Base-by-base conservation (phyloP, 148 eudicot genomes). In the Silene uniflora region DNA sequence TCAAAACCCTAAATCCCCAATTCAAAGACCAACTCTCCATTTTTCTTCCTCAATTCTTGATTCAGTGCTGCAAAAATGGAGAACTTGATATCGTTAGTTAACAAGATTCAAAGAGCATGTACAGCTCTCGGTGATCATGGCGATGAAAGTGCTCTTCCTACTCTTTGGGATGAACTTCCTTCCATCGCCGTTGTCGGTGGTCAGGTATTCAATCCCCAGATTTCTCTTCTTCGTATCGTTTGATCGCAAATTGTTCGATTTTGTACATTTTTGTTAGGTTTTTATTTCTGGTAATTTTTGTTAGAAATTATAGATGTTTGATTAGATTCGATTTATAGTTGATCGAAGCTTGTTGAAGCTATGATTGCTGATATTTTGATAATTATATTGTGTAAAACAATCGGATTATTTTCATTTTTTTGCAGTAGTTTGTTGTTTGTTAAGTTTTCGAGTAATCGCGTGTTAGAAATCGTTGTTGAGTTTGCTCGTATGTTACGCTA, bases 101-200 rank as follows among this genome's bases (percentile, higher is more conserved):
- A 95, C 75, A 89, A 87, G 84, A 80, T 95, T 60, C 99, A 95
- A 75, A 83, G 95, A 87, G 99, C 99, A 1, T 95, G 99, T 80
- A 95, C 97, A 9, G 96, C 99, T 8, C 85, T 95, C 4, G 99
- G 99, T 71, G 97, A 92, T 85, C 87, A 92, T 44, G 99, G 99
- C 52, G 99, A 96, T 44, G 99, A 88, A 44, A 89, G 85, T 78
- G 91, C 96, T 60, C 82, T 96, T 85, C 99, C 99, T 10, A 96
- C 99, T 72, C 95, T 96, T 54, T 96, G 99, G 99, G 99, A 96
- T 58, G 90, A 98, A 63, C 83, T 96, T 9, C 99, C 99, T 54
- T 87, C 99, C 13, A 96, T 96, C 68, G 98, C 99, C 71, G 99
- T 96, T 81, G 99, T 96, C 77, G 99, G 99, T 72, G 99, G 99